Evolutionary conservation across 2,329 filamentous ascomycete species (phyloP).

Genomic region (Colletotrichum sp.): DNA sequence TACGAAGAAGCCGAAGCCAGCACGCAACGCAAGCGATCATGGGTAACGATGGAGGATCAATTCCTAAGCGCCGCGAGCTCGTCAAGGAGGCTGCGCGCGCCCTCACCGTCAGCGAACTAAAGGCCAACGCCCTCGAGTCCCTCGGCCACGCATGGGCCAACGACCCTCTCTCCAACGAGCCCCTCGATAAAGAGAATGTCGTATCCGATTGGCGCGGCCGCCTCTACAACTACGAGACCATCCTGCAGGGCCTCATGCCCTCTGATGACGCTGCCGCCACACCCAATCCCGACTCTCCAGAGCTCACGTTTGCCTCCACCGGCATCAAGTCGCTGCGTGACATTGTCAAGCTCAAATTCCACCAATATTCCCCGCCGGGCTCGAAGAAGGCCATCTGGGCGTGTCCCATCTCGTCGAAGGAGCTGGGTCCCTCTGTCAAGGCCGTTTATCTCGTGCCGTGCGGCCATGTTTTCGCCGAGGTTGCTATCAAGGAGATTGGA

Average conservation of each 20-base stretch:
- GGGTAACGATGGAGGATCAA: conserved; percentile 98
- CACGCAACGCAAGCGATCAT: conserved; percentile 50
- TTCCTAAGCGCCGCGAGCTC: conserved; percentile 93
- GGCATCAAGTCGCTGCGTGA: conserved; percentile 84
- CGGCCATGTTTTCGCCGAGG: conserved; percentile 91
- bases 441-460: conserved; percentile 92
- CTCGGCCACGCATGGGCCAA: conserved; percentile 86
- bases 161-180: conserved; percentile 83
- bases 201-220: conserved; percentile 86
- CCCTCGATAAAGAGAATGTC: conserved; percentile 71
- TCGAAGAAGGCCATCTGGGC: conserved; percentile 68
- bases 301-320: conserved; percentile 47
- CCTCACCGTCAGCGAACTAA: conserved; percentile 83
- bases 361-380: conserved; percentile 38
- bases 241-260: conserved; percentile 69
- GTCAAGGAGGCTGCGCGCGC: conserved; percentile 90
- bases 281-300: conserved; percentile 28
- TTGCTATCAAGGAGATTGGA: conserved; percentile 80
- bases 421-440: conserved; percentile 78
- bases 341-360: conserved; percentile 84
- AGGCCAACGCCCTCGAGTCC: conserved; percentile 85
- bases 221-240: conserved; percentile 93
- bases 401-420: conserved; percentile 88
- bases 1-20: neutral
- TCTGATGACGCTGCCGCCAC: conserved; percentile 30